Conservation (phyloP, 768 basidiomycete genomes). For the Coprinellus aureogranulatus region DNA sequence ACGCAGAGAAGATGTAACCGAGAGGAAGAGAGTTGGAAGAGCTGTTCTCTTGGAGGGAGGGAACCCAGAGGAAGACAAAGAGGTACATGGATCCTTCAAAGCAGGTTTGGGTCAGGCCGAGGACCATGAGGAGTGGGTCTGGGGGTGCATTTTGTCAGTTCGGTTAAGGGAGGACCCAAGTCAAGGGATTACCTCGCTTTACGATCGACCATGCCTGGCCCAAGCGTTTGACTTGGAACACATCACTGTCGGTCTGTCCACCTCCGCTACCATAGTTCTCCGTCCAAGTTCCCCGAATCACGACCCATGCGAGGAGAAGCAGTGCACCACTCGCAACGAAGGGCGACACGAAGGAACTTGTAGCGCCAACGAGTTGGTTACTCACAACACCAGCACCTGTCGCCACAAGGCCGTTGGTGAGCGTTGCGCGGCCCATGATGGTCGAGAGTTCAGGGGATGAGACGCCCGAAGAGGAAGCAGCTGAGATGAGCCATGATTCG, state of each 20-base stretch:
- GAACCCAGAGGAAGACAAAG: slow-evolving; percentile 83
- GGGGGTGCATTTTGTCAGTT: background rate
- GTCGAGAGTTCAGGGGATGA: slow-evolving; percentile 57
- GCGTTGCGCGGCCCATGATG: slow-evolving; percentile 72
- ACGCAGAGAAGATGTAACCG: slow-evolving; percentile 76
- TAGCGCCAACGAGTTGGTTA: slow-evolving; percentile 58
- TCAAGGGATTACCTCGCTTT: slow-evolving; percentile 35
- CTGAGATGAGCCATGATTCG: slow-evolving; percentile 74
- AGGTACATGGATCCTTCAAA: slow-evolving; percentile 86
- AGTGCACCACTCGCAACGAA: slow-evolving; percentile 63
- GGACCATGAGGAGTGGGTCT: slow-evolving; percentile 62
- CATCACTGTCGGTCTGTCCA: slow-evolving; percentile 30
- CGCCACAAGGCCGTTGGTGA: slow-evolving; percentile 73
- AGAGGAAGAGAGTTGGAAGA: slow-evolving; percentile 51
- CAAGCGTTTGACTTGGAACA: slow-evolving; percentile 53
- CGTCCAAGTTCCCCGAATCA: slow-evolving; percentile 57
- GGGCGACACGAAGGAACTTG: slow-evolving; percentile 55
- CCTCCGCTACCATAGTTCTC: slow-evolving; percentile 67
- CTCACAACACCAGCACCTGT: slow-evolving; percentile 63
- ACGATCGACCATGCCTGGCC: slow-evolving; percentile 59
- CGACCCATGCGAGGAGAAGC: slow-evolving; percentile 51
- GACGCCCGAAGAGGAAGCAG: slow-evolving; percentile 50
- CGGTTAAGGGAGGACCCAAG: background rate
- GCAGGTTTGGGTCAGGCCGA: slow-evolving; percentile 74
- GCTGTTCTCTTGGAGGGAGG: slow-evolving; percentile 66